phyloP scores from a whole-genome alignment of 139 green algal species.

The Chlamydomonas urium region DNA sequence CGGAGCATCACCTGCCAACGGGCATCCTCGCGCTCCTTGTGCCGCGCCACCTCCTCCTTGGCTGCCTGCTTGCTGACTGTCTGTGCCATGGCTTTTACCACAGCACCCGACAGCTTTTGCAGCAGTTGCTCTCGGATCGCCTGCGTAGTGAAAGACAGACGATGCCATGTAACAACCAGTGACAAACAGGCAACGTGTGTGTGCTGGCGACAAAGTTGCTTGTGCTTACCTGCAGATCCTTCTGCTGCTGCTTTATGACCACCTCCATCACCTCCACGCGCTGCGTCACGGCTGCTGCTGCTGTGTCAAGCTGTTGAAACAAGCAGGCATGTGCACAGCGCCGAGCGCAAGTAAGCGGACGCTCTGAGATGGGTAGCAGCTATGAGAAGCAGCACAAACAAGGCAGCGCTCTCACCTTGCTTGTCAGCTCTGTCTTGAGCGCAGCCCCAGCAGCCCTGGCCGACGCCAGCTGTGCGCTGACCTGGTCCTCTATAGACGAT shows the following conservation, averaged over 20 bases:
- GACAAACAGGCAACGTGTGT: no score
- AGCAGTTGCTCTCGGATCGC: not conserved
- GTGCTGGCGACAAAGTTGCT: not conserved
- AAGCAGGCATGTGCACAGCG: no score
- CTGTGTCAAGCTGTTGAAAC: not conserved
- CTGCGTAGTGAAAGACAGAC: no score
- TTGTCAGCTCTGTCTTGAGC: not conserved
- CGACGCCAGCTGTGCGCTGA: constrained; percentile 2
- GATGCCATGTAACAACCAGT: no score
- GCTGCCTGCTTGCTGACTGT: not conserved
- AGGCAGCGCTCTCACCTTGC: constrained; percentile 7
- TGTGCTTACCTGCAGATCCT: not conserved
- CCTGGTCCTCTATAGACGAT: constrained; percentile 2
- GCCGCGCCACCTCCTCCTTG: not conserved
- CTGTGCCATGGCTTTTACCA: not conserved
- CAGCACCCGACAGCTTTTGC: not conserved
- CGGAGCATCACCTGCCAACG: constrained; percentile 19
- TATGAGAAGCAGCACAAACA: no score
- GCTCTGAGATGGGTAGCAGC: no score
- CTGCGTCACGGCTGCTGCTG: not conserved
- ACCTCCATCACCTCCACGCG: constrained; percentile 3
- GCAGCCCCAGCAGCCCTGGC: not conserved
- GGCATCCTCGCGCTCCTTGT: constrained; percentile 18
- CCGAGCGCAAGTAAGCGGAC: no score
- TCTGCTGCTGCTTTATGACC: constrained; percentile 6